phyloP scores from a whole-genome alignment of 768 basidiomycete genomes.

The Kwoniella sp. region DNA sequence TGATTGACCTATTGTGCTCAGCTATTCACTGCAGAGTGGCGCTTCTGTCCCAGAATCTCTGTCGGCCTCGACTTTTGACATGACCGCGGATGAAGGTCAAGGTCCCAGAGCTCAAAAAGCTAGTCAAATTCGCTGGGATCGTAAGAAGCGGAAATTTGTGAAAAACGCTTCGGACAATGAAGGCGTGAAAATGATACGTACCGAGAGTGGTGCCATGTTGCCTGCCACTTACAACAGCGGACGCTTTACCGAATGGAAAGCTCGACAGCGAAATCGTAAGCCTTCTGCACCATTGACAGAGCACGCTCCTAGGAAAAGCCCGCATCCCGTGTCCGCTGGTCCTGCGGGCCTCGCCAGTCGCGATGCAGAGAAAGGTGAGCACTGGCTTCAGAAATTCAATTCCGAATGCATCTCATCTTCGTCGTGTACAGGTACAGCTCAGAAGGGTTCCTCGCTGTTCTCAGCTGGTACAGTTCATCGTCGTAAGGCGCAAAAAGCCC shows the following conservation, averaged over 20 bases:
- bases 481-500: not conserved
- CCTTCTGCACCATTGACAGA: not conserved
- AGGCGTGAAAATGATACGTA: slow-evolving; percentile 88
- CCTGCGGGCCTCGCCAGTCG: not conserved
- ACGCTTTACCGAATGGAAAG: slow-evolving; percentile 89
- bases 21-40: slow-evolving; percentile 73
- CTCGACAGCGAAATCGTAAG: not conserved
- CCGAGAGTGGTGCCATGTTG: slow-evolving; percentile 85
- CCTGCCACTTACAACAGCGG: slow-evolving; percentile 92
- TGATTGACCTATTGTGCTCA: not conserved
- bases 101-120: slow-evolving; percentile 59
- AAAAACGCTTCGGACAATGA: slow-evolving; percentile 82
- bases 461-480: not conserved
- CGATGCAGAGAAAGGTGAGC: not conserved
- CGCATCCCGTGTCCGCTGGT: not conserved
- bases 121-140: slow-evolving; percentile 82
- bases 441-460: not conserved
- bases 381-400: not conserved
- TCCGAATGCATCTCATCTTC: no score
- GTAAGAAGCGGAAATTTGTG: slow-evolving; percentile 92
- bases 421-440: not conserved
- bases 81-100: slow-evolving; percentile 73
- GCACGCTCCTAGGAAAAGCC: not conserved
- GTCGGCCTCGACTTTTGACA: slow-evolving; percentile 74
- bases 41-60: slow-evolving; percentile 66